These are phyloP conservation scores for Incumbomyces lentus DNA, from an alignment of 2,329 filamentous ascomycete genomes.

Conservation along the genomic window DNA sequence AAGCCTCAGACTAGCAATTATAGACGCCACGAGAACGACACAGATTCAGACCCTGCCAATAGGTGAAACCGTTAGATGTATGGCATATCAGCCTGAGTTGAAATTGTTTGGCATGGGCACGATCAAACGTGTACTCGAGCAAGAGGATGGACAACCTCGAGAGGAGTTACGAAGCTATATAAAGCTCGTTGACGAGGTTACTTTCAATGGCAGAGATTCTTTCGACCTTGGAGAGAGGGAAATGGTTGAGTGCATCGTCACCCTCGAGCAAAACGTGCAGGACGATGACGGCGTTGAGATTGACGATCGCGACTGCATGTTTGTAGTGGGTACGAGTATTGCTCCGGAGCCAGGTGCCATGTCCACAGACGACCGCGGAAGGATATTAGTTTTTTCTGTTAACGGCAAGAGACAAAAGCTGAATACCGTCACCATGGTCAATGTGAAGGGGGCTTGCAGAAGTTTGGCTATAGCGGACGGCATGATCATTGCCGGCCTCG, in stretches of 20 bases:
- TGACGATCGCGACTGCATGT: slow-evolving; percentile 59
- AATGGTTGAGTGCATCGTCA: slow-evolving; percentile 72
- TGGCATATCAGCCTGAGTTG: slow-evolving; percentile 71
- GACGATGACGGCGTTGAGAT: slow-evolving; percentile 42
- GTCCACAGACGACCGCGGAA: slow-evolving; percentile 44
- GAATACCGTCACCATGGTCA: slow-evolving; percentile 58
- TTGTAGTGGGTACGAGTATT: slow-evolving; percentile 83
- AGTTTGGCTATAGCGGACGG: slow-evolving; percentile 64
- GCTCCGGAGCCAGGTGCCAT: slow-evolving; percentile 50
- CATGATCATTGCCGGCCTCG: slow-evolving; percentile 74
- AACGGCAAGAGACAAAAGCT: slow-evolving; percentile 59
- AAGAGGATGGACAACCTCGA: slow-evolving; percentile 33
- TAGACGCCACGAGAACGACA: slow-evolving; percentile 77
- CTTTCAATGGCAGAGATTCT: slow-evolving; percentile 68
- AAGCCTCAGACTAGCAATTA: slow-evolving; percentile 66
- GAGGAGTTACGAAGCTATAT: slow-evolving; percentile 75
- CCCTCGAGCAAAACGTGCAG: slow-evolving; percentile 29
- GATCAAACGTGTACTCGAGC: slow-evolving; percentile 60
- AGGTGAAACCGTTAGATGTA: slow-evolving; percentile 70
- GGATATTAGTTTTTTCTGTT: slow-evolving; percentile 77
- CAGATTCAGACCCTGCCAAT: slow-evolving; percentile 75
- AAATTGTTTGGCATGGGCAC: slow-evolving; percentile 81
- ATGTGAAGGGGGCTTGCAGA: slow-evolving; percentile 69
- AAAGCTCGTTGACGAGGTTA: slow-evolving; percentile 78
- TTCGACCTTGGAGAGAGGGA: slow-evolving; percentile 58